Evolutionary conservation across 2,329 filamentous ascomycete genomes (phyloP).

Genomic region (Chaetomiaceae sp.): DNA sequence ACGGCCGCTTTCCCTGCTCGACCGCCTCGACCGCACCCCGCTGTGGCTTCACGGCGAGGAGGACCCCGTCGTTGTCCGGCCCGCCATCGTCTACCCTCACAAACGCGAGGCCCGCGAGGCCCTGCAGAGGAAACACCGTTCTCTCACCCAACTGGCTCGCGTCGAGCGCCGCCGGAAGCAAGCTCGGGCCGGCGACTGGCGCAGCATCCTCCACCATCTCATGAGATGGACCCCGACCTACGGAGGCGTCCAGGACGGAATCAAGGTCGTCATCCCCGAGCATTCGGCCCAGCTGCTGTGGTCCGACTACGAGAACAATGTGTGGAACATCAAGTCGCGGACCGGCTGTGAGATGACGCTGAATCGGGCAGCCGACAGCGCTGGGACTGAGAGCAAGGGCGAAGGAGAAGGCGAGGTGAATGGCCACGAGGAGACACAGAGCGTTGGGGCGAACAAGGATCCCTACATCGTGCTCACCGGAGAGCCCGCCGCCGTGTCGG

Average conservation of each 20-base stretch:
- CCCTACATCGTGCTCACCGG: constrained; percentile 29
- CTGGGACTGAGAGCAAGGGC: not conserved
- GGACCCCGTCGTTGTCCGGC: constrained; percentile 30
- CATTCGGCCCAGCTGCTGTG: constrained; percentile 18
- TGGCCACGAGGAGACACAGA: not conserved
- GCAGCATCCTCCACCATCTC: constrained; percentile 36
- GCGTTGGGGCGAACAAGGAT: not conserved
- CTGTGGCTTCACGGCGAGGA: constrained; percentile 18
- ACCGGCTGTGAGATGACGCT: constrained; percentile 27
- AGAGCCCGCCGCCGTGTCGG: constrained; percentile 17
- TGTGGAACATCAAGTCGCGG: constrained; percentile 30
- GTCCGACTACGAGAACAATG: constrained; percentile 21
- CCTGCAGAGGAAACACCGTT: constrained; percentile 21
- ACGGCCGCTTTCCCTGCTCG: constrained; percentile 15
- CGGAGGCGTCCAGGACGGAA: constrained; percentile 8
- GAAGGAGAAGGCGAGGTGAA: not conserved
- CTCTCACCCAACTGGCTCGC: constrained; percentile 35
- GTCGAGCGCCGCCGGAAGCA: constrained; percentile 34
- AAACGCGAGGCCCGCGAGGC: constrained; percentile 25
- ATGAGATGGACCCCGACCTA: constrained; percentile 32
- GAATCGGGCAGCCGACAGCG: constrained; percentile 4
- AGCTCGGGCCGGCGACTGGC: constrained; percentile 38
- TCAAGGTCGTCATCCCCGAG: constrained; percentile 28
- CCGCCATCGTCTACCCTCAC: constrained; percentile 21
- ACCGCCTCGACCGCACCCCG: constrained; percentile 24